These are phyloP conservation scores for Olyra latifolia DNA, from an alignment of 176 grass and related monocot genomes.

Conservation along the genomic window DNA sequence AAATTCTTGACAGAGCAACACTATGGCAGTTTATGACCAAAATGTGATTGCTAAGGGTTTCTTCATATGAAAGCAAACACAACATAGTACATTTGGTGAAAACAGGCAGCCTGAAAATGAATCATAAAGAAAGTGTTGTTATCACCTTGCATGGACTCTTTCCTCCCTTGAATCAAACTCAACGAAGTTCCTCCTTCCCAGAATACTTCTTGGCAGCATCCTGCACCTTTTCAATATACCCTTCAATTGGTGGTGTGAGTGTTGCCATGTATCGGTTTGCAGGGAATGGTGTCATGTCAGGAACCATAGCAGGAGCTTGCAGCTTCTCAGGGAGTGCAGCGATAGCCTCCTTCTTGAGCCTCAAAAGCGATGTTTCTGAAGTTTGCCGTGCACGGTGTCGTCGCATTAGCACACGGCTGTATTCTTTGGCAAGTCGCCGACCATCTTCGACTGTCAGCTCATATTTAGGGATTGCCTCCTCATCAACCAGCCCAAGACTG, in stretches of 20 bases:
- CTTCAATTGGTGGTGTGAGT: slow-evolving; percentile 90
- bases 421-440: slow-evolving; percentile 68
- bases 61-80: background rate
- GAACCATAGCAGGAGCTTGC: slow-evolving; percentile 60
- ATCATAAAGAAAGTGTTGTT: background rate
- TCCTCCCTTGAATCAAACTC: slow-evolving; percentile 26
- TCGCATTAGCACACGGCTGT: slow-evolving; percentile 82
- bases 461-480: slow-evolving; percentile 74
- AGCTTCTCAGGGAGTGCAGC: slow-evolving; percentile 76
- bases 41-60: background rate
- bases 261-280: slow-evolving; percentile 79
- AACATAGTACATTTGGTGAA: background rate
- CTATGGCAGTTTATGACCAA: background rate
- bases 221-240: slow-evolving; percentile 67
- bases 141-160: slow-evolving; percentile 15
- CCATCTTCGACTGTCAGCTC: slow-evolving; percentile 81
- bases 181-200: slow-evolving; percentile 71
- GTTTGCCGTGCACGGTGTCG: slow-evolving; percentile 69
- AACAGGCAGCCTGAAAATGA: background rate
- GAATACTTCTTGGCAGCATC: slow-evolving; percentile 66
- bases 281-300: slow-evolving; percentile 80
- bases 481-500: slow-evolving; percentile 81
- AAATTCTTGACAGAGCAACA: background rate
- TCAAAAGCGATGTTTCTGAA: slow-evolving; percentile 60
- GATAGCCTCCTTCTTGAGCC: slow-evolving; percentile 76